phyloP scores from a whole-genome alignment of 2,329 filamentous ascomycete species.

The Claviceps pazoutovae region DNA sequence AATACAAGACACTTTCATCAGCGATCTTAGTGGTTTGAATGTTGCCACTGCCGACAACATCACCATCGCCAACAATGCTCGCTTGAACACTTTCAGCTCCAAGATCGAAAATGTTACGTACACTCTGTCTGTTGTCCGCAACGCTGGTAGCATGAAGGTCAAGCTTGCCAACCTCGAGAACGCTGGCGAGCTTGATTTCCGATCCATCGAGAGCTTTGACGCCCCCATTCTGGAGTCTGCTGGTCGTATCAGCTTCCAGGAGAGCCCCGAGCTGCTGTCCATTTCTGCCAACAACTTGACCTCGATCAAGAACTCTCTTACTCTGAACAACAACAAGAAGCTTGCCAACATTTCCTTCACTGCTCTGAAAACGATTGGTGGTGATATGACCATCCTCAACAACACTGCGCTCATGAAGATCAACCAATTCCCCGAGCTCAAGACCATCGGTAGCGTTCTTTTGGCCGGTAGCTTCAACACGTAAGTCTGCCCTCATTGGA shows the following conservation, averaged over 20 bases:
- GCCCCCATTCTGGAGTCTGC: constrained; percentile 60
- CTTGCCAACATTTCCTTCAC: constrained; percentile 67
- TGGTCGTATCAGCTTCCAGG: constrained; percentile 65
- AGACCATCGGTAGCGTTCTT: constrained; percentile 68
- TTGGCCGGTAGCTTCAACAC: constrained; percentile 71
- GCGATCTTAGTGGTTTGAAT: constrained; percentile 66
- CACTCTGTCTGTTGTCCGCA: constrained; percentile 61
- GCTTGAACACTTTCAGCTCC: constrained; percentile 62
- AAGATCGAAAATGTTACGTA: constrained; percentile 63
- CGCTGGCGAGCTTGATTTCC: constrained; percentile 38
- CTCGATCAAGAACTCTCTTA: constrained; percentile 42
- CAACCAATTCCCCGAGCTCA: constrained; percentile 52
- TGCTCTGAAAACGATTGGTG: constrained; percentile 51
- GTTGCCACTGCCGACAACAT: constrained; percentile 58
- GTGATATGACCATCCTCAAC: constrained; percentile 78
- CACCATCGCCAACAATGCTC: constrained; percentile 81
- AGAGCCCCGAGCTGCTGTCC: constrained; percentile 60
- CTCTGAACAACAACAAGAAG: constrained; percentile 48
- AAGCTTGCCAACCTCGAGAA: constrained; percentile 65
- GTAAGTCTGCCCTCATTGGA: constrained; percentile 38
- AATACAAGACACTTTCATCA: constrained; percentile 79
- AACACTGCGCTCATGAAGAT: constrained; percentile 62
- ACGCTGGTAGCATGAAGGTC: constrained; percentile 58
- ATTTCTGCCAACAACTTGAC: constrained; percentile 41
- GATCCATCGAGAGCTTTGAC: constrained; percentile 61